Percentiles rank a stretch among this genome's conserved stretches.
phyloP scores from a whole-genome alignment of 805 yeast genomes.

The Starmerella apis region DNA sequence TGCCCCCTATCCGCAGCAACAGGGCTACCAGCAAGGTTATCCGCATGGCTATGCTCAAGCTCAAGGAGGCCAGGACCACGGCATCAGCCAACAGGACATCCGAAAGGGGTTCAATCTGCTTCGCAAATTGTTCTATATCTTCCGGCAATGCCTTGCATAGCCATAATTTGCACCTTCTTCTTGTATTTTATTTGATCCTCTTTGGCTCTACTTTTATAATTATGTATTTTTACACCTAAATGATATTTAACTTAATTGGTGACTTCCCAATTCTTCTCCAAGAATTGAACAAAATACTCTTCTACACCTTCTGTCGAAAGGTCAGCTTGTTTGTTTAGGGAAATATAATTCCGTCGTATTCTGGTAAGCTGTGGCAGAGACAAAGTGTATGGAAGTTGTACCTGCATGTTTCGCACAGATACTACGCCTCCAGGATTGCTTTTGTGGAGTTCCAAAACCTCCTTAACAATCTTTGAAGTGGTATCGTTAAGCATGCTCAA shows the following conservation, averaged over 20 bases:
- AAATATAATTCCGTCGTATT: constrained; percentile 70
- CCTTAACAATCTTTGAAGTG: constrained; percentile 55
- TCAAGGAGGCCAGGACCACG: not conserved
- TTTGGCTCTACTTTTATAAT: no score
- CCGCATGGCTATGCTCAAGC: constrained; percentile 6
- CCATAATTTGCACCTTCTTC: not conserved
- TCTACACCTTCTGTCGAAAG: constrained; percentile 59
- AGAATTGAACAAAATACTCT: constrained; percentile 66
- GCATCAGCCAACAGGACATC: constrained; percentile 5
- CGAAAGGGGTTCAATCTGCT: constrained; percentile 16
- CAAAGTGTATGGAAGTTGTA: constrained; percentile 57
- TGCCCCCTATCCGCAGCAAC: constrained; percentile 18
- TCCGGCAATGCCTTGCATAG: constrained; percentile 15
- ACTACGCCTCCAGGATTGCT: constrained; percentile 34
- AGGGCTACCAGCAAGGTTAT: constrained; percentile 20
- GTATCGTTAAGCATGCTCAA: constrained; percentile 64
- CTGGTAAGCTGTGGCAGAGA: constrained; percentile 74
- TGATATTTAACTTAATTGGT: no score
- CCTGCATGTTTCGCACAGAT: constrained; percentile 34
- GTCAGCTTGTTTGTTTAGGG: constrained; percentile 66
- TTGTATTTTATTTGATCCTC: not conserved
- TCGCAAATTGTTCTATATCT: constrained; percentile 22
- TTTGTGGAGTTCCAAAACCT: constrained; percentile 54
- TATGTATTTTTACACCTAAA: no score
- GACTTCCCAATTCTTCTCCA: constrained; percentile 48